Percentiles rank a stretch among this genome's conserved stretches.
Evolutionary conservation across 345 rosid genomes (phyloP).

Genomic region (Rhodomyrtus tomentosa): DNA sequence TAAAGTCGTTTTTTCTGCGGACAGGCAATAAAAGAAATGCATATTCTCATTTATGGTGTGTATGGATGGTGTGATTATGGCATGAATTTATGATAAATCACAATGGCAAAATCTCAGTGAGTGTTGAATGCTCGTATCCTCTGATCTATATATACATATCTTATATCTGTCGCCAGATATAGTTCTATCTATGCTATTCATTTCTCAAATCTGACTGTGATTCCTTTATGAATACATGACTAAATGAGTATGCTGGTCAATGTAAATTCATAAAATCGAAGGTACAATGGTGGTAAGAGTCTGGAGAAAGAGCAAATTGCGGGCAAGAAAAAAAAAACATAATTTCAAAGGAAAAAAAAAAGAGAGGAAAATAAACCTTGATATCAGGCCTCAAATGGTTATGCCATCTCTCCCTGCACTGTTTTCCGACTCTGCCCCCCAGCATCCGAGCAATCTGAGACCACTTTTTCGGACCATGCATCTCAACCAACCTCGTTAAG

Average conservation of each 20-base stretch:
- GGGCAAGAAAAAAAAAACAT: neutral
- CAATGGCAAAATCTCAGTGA: neutral
- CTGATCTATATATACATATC: neutral
- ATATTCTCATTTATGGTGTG: neutral
- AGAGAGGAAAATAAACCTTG: conserved; percentile 30
- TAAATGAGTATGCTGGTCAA: neutral
- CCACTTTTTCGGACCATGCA: conserved; percentile 57
- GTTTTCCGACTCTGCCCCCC: conserved; percentile 63
- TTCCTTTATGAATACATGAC: neutral
- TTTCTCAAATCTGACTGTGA: neutral
- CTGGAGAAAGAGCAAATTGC: neutral
- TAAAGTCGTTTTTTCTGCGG: neutral
- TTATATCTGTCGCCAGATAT: neutral
- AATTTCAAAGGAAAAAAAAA: neutral
- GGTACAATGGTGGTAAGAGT: neutral
- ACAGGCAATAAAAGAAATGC: neutral
- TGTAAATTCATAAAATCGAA: neutral
- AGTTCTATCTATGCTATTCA: neutral
- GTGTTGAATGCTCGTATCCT: neutral
- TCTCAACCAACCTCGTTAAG: conserved; percentile 31
- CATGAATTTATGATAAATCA: neutral
- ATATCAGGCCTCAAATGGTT: conserved; percentile 77
- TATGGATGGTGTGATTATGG: neutral
- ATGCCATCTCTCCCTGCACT: conserved; percentile 90
- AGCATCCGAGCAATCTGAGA: conserved; percentile 47